phyloP scores from a whole-genome alignment of 345 rosid genomes.

The Salix koriyanagi region DNA sequence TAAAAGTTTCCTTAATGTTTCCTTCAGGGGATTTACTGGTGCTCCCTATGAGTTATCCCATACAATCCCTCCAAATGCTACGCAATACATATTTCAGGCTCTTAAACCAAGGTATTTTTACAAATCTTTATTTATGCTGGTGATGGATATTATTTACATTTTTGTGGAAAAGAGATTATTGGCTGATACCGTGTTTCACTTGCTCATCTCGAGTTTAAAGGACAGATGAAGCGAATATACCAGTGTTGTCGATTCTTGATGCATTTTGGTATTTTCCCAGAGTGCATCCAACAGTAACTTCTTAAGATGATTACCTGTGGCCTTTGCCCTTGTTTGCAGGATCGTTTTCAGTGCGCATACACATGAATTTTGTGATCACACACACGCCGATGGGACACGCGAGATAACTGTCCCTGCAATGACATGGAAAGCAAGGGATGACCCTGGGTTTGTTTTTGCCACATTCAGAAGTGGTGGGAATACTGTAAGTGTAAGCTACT shows the following conservation, averaged over 20 bases:
- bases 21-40: conserved; percentile 29
- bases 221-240: not conserved
- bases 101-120: conserved; percentile 55
- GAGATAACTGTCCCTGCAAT: conserved; percentile 55
- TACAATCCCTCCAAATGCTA: conserved; percentile 49
- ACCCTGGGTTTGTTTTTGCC: conserved; percentile 55
- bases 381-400: conserved; percentile 54
- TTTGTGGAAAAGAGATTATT: not conserved
- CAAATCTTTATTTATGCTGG: not conserved
- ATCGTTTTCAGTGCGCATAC: conserved; percentile 50
- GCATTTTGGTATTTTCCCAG: not conserved
- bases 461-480: conserved; percentile 32
- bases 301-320: not conserved
- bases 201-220: not conserved
- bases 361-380: conserved; percentile 44
- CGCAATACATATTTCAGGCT: conserved; percentile 61
- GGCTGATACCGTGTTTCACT: not conserved
- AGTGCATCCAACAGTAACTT: too few species aligned
- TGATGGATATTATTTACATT: not conserved
- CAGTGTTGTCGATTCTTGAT: not conserved
- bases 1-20: not conserved
- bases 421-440: conserved; percentile 54
- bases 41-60: conserved; percentile 43
- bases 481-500: conserved; percentile 41
- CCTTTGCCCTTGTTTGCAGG: conserved; percentile 25